A percentile compares a stretch with the other conserved stretches of the same genome.
Conservation (phyloP, 2,329 filamentous ascomycete species). For the Diaporthe vexans region DNA sequence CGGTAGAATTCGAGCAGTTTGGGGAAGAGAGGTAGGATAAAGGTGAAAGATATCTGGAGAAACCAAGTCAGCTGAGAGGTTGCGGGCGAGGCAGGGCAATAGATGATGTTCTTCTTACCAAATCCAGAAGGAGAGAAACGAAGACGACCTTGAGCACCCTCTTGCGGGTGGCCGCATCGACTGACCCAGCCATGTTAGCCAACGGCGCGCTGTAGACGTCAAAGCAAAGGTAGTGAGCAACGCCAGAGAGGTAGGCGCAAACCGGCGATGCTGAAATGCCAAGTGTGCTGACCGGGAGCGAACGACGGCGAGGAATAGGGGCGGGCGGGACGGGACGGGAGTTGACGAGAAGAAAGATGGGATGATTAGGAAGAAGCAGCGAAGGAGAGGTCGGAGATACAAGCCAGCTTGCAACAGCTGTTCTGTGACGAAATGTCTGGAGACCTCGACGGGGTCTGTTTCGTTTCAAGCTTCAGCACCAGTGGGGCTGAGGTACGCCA, state of each 20-base stretch:
- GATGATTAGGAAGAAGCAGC: not conserved
- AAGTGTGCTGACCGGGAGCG: constrained; percentile 2
- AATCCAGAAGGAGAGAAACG: constrained; percentile 87
- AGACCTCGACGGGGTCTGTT: constrained; percentile 18
- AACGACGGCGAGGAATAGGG: not conserved
- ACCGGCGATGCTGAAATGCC: not conserved
- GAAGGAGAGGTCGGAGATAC: not conserved
- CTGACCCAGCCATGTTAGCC: constrained; percentile 55
- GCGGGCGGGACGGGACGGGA: not conserved
- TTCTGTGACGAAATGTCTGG: constrained; percentile 29
- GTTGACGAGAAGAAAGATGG: not conserved
- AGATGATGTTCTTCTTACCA: constrained; percentile 73
- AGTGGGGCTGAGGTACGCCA: constrained; percentile 9
- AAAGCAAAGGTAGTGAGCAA: constrained; percentile 8
- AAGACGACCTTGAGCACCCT: constrained; percentile 90
- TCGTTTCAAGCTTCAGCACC: constrained; percentile 22
- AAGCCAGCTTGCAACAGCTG: constrained; percentile 26
- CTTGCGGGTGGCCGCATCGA: constrained; percentile 75
- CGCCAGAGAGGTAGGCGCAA: not conserved
- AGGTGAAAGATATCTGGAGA: constrained; percentile 92
- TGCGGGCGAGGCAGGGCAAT: constrained; percentile 13
- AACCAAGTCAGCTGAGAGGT: constrained; percentile 34
- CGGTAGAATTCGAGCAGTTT: constrained; percentile 97
- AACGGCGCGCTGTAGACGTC: not conserved
- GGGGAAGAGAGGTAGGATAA: constrained; percentile 96